phyloP scores from a whole-genome alignment of 441 rosid species.

The Erysimum cheiri region DNA sequence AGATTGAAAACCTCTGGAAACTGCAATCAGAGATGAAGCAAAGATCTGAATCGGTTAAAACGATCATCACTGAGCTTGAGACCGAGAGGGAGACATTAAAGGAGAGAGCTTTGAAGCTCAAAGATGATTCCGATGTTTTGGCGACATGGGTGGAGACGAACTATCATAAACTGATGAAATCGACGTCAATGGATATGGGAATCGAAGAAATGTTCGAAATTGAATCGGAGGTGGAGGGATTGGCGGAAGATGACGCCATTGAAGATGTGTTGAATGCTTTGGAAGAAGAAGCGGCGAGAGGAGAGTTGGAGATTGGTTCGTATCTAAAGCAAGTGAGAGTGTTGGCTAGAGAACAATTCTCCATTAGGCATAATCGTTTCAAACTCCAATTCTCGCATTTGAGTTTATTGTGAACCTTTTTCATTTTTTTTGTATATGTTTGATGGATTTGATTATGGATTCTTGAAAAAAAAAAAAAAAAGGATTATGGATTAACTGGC shows the following conservation, averaged over 20 bases:
- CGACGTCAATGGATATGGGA: conserved; percentile 8
- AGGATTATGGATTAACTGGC: too few species aligned
- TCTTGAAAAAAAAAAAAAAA: too few species aligned
- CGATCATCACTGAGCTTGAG: conserved; percentile 45
- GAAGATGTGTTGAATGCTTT: conserved; percentile 58
- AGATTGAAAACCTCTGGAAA: conserved; percentile 46
- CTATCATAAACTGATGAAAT: conserved; percentile 36
- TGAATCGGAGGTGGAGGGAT: conserved; percentile 44
- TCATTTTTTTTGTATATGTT: background rate
- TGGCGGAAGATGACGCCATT: conserved; percentile 49
- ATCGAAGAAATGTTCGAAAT: conserved; percentile 43
- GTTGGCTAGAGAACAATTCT: conserved; percentile 62
- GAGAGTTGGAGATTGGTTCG: conserved; percentile 45
- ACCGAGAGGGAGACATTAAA: conserved; percentile 45
- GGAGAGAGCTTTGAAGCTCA: conserved; percentile 32
- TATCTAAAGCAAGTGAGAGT: conserved; percentile 60
- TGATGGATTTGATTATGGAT: conserved; percentile 18
- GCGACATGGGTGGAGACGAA: conserved; percentile 47
- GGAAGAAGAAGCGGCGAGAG: conserved; percentile 51
- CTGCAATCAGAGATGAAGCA: conserved; percentile 46
- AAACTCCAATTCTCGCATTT: background rate
- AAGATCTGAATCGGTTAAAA: conserved; percentile 22
- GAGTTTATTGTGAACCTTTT: background rate
- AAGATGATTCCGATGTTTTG: conserved; percentile 40
- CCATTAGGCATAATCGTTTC: background rate